Percentiles rank a stretch among this genome's conserved stretches.
These are phyloP conservation scores for Paraurostyla sp. DNA, from an alignment of 73 alveolate genomes.

Conservation along the genomic window DNA sequence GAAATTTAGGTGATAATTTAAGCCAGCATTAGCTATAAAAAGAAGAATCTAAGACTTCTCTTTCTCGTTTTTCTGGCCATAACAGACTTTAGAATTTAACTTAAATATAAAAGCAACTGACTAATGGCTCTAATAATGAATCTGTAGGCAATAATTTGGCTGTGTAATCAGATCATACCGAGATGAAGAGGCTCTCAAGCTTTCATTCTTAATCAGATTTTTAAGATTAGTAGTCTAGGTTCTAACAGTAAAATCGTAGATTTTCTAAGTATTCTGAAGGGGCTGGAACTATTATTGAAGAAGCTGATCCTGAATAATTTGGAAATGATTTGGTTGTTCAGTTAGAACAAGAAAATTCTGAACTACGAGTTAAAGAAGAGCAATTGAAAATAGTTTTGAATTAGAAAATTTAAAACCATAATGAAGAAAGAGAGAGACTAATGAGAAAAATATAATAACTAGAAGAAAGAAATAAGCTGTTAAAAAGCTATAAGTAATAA, in stretches of 20 bases:
- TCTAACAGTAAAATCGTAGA: too few relatives aligned
- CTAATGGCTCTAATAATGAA: too few relatives aligned
- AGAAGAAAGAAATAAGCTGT: background rate
- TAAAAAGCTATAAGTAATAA: background rate
- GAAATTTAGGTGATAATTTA: too few relatives aligned
- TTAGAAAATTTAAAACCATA: background rate
- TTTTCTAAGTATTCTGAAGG: conserved; percentile 14
- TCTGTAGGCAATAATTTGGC: too few relatives aligned
- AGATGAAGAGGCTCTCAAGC: too few relatives aligned
- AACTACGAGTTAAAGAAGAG: conserved; percentile 4
- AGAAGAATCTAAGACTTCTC: background rate
- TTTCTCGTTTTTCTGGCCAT: too few relatives aligned
- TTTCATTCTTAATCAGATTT: too few relatives aligned
- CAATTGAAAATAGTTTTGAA: background rate
- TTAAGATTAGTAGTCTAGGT: too few relatives aligned
- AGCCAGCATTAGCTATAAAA: too few relatives aligned
- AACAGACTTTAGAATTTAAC: too few relatives aligned
- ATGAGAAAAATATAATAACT: background rate
- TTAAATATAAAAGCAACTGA: too few relatives aligned
- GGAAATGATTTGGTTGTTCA: conserved; percentile 42
- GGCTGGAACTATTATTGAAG: conserved; percentile 17
- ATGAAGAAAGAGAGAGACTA: background rate
- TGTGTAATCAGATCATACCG: too few relatives aligned
- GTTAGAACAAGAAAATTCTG: conserved; percentile 18
- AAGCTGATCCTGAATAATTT: conserved; percentile 48